phyloP scores from a whole-genome alignment of 2,329 filamentous ascomycete genomes.

The Magnaporthales sp. region DNA sequence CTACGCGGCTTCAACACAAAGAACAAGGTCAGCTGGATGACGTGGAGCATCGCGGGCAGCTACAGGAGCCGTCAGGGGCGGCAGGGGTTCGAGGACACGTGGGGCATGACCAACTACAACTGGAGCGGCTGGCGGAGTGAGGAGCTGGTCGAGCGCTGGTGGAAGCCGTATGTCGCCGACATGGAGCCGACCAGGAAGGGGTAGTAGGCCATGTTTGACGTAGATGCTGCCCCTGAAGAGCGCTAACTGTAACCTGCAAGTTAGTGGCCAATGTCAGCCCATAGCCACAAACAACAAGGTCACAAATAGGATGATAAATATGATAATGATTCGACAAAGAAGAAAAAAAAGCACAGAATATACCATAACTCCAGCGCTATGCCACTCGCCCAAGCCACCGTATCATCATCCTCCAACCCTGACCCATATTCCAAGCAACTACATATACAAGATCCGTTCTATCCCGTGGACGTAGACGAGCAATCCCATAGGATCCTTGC shows the following conservation, averaged over 20 bases:
- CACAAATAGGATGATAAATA: neutral
- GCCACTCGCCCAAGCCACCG: too few species aligned
- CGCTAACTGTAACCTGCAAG: too few species aligned
- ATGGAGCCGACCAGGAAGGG: conserved; percentile 23
- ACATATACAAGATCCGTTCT: too few species aligned
- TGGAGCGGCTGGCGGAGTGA: conserved; percentile 37
- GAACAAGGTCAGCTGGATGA: conserved; percentile 37
- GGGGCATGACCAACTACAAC: conserved; percentile 36
- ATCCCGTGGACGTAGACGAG: too few species aligned
- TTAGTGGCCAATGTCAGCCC: too few species aligned
- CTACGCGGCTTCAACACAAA: conserved; percentile 33
- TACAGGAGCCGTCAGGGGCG: conserved; percentile 35
- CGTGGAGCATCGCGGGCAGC: conserved; percentile 39
- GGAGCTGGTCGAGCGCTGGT: conserved; percentile 35
- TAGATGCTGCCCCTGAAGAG: neutral
- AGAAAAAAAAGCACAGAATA: too few species aligned
- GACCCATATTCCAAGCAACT: too few species aligned
- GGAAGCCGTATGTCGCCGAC: conserved; percentile 38
- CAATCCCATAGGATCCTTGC: too few species aligned
- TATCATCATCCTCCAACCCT: too few species aligned
- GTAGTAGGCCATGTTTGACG: neutral
- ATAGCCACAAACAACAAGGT: too few species aligned
- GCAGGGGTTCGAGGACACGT: conserved; percentile 36
- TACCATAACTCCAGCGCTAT: too few species aligned
- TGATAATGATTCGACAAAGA: too few species aligned